Evolutionary conservation across 108 stramenopile genomes (phyloP).

Genomic region (Nannochloropsis salina): DNA sequence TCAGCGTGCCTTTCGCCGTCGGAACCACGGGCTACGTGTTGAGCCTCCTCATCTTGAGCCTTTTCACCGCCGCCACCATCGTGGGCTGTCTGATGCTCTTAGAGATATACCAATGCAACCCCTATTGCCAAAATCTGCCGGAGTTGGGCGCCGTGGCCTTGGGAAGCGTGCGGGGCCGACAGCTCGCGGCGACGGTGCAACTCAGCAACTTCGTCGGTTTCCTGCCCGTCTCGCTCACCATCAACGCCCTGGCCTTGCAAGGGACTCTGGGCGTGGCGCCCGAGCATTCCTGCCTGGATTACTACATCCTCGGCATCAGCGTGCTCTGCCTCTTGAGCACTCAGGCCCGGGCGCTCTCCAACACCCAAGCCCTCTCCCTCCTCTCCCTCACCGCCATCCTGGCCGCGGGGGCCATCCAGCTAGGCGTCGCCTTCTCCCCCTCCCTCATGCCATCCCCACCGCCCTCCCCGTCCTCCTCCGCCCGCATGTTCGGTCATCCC

Average conservation of each 20-base stretch:
- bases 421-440: not conserved
- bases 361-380: not conserved
- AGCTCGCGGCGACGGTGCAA: not conserved
- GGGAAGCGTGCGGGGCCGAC: not conserved
- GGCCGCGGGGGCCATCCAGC: not conserved
- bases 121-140: not conserved
- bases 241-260: constrained; percentile 1
- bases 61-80: not conserved
- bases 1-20: constrained; percentile 19
- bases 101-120: not conserved
- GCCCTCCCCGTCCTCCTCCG: not conserved
- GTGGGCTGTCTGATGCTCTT: not conserved
- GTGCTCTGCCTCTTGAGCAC: constrained; percentile 12
- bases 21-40: constrained; percentile 1
- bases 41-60: not conserved
- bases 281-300: not conserved
- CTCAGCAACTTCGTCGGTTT: constrained; percentile 2
- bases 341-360: constrained; percentile 1
- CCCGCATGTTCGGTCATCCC: not conserved
- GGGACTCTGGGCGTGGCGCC: not conserved
- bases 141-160: not conserved
- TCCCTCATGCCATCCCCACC: not conserved
- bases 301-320: not conserved
- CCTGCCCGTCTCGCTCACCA: not conserved
- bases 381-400: not conserved